These are phyloP conservation scores for Coleophoma cylindrospora DNA, from an alignment of 2,329 filamentous ascomycete genomes.

Conservation along the genomic window DNA sequence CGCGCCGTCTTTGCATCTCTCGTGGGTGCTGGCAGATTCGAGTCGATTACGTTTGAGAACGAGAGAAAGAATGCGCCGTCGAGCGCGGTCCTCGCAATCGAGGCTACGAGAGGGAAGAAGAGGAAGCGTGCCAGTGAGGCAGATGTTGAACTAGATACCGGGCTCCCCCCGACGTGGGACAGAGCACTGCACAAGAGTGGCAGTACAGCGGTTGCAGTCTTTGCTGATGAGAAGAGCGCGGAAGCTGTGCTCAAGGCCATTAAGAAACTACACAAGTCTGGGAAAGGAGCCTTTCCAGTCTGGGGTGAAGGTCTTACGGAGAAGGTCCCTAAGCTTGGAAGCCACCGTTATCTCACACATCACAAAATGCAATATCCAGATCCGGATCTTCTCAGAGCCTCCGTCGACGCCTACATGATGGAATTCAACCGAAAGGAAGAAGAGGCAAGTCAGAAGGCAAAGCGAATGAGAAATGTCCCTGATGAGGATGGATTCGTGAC, in stretches of 20 bases:
- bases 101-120: slow-evolving; percentile 39
- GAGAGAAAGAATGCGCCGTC: slow-evolving; percentile 34
- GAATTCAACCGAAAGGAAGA: slow-evolving; percentile 70
- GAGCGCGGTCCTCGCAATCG: slow-evolving; percentile 46
- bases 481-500: slow-evolving; percentile 97
- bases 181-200: slow-evolving; percentile 67
- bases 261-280: slow-evolving; percentile 52
- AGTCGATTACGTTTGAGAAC: slow-evolving; percentile 70
- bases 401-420: slow-evolving; percentile 81
- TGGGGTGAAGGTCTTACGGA: slow-evolving; percentile 64
- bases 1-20: slow-evolving; percentile 70
- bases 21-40: slow-evolving; percentile 73
- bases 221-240: slow-evolving; percentile 78
- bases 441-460: slow-evolving; percentile 56
- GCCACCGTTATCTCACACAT: slow-evolving; percentile 58
- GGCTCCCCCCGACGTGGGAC: slow-evolving; percentile 70
- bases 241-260: slow-evolving; percentile 73
- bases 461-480: slow-evolving; percentile 67
- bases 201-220: slow-evolving; percentile 72
- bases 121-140: slow-evolving; percentile 31
- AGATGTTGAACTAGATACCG: slow-evolving; percentile 38
- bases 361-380: slow-evolving; percentile 68
- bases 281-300: slow-evolving; percentile 48
- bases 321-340: slow-evolving; percentile 48
- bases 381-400: slow-evolving; percentile 58